A percentile compares a stretch with the other conserved stretches of the same genome.
Conservation (phyloP, 1,284 basidiomycete genomes). For the Wallemia hederae region DNA sequence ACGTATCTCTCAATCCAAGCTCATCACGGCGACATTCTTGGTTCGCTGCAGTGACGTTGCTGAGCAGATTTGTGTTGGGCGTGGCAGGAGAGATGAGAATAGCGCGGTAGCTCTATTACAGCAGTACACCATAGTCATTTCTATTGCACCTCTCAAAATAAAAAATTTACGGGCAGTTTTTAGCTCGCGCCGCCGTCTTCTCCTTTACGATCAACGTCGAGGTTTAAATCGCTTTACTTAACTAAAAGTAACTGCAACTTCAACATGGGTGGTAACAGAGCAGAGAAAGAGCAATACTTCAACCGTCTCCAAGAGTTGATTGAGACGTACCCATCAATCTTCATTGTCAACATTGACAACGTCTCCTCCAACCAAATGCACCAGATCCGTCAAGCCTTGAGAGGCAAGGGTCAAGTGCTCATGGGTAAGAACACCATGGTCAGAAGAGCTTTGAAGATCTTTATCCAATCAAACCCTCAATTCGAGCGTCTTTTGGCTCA, state of each 20-base stretch:
- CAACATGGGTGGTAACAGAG: conserved; percentile 70
- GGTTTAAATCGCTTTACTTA: background rate
- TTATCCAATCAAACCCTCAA: conserved; percentile 66
- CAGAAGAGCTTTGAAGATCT: conserved; percentile 75
- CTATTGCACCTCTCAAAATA: background rate
- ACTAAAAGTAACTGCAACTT: conserved; percentile 1
- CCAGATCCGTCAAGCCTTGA: conserved; percentile 86
- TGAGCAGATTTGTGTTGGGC: no score
- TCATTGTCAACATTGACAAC: conserved; percentile 98
- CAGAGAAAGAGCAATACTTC: conserved; percentile 83
- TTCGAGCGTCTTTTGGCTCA: conserved; percentile 88
- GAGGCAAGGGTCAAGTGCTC: conserved; percentile 81
- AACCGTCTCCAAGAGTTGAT: conserved; percentile 78
- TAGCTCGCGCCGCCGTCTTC: background rate
- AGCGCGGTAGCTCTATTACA: no score
- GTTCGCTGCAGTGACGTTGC: no score
- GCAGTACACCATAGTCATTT: no score
- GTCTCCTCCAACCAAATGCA: conserved; percentile 99
- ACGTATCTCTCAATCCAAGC: no score
- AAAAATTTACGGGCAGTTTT: background rate
- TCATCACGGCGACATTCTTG: no score
- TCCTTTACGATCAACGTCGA: background rate
- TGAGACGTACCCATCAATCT: conserved; percentile 75
- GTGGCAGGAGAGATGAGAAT: no score
- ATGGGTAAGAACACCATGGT: conserved; percentile 99